phyloP scores from a whole-genome alignment of 1,284 basidiomycete genomes.

The Serendipita sp. region DNA sequence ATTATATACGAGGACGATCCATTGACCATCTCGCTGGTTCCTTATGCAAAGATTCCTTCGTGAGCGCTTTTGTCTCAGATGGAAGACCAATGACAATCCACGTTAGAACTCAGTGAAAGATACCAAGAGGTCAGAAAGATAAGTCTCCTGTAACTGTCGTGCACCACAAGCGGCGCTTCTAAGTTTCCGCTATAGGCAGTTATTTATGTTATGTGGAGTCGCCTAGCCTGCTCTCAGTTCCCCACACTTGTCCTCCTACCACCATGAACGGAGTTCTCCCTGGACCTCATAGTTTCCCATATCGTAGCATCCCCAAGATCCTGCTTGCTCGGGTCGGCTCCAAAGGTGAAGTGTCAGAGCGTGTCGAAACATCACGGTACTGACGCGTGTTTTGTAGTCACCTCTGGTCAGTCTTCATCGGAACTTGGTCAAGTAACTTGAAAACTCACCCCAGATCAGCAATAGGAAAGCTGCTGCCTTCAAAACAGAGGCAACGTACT shows the following conservation, averaged over 20 bases:
- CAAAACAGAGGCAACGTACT: neutral
- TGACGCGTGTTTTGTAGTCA: neutral
- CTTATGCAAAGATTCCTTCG: too few species aligned
- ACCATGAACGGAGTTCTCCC: neutral
- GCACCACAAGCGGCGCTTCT: too few species aligned
- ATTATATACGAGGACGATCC: too few species aligned
- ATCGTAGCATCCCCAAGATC: neutral
- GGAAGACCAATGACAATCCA: too few species aligned
- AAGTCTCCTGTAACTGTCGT: too few species aligned
- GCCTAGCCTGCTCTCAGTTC: neutral
- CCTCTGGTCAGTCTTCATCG: neutral
- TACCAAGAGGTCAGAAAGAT: too few species aligned
- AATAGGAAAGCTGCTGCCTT: neutral
- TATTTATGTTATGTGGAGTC: too few species aligned
- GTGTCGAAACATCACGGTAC: neutral
- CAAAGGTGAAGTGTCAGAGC: neutral
- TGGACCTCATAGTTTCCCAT: neutral
- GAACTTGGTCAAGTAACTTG: neutral
- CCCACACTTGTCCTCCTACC: neutral
- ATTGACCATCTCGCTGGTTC: too few species aligned
- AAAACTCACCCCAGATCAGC: neutral
- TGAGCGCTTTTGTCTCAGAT: too few species aligned
- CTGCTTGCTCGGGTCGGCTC: neutral
- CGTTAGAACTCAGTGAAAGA: too few species aligned
- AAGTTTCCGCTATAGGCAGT: too few species aligned